Percentiles rank a stretch among this genome's conserved stretches.
These are phyloP conservation scores for Tulasnella sp. DNA, from an alignment of 768 basidiomycete species.

Conservation along the genomic window DNA sequence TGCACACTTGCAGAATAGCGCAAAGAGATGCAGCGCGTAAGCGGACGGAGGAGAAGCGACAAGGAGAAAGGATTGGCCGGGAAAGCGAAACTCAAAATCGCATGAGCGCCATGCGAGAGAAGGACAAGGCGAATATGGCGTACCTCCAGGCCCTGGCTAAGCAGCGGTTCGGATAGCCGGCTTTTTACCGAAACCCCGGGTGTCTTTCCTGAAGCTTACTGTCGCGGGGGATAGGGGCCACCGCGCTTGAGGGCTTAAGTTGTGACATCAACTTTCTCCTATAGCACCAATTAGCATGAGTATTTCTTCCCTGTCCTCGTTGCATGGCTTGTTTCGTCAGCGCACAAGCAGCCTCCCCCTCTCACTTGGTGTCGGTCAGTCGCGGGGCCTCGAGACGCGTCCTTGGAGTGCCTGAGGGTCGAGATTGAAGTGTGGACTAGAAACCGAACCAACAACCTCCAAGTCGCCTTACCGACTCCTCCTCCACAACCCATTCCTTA, in stretches of 20 bases:
- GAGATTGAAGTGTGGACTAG: slow-evolving; percentile 13
- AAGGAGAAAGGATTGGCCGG: slow-evolving; percentile 35
- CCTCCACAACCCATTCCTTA: slow-evolving; percentile 5
- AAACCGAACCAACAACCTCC: slow-evolving; percentile 17
- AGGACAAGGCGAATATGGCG: slow-evolving; percentile 92
- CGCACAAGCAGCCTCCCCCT: not conserved
- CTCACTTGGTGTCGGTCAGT: not conserved
- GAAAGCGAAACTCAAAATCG: slow-evolving; percentile 61
- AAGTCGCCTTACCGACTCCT: slow-evolving; percentile 1
- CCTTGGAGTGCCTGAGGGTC: slow-evolving; percentile 7
- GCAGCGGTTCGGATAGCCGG: slow-evolving; percentile 65
- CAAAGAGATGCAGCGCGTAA: slow-evolving; percentile 71
- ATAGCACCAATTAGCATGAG: not conserved
- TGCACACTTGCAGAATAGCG: slow-evolving; percentile 58
- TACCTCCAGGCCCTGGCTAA: slow-evolving; percentile 96
- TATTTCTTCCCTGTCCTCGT: not conserved
- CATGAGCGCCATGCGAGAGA: slow-evolving; percentile 64
- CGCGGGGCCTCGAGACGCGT: not conserved
- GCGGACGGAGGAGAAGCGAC: slow-evolving; percentile 59
- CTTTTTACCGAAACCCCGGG: not conserved
- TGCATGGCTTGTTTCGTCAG: not conserved
- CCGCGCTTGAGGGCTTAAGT: slow-evolving; percentile 12
- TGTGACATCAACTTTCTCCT: slow-evolving; percentile 6
- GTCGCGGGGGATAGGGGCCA: slow-evolving; percentile 7
- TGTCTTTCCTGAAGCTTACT: not conserved